Conservation (phyloP, 1,284 basidiomycete species). For the Ustilago esculenta region DNA sequence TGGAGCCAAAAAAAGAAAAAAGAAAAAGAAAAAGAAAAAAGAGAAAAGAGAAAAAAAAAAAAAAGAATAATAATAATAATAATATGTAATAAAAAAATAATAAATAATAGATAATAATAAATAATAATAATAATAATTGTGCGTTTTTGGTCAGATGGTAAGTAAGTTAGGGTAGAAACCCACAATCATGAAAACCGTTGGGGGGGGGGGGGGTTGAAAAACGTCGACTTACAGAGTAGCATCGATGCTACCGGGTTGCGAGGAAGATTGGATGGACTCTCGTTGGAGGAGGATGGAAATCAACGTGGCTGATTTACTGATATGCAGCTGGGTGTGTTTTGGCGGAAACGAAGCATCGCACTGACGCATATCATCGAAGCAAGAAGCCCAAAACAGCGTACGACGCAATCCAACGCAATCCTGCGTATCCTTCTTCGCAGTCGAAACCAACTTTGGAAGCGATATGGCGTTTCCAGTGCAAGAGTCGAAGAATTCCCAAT, state of each 20-base stretch:
- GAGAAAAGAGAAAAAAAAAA: too few relatives aligned
- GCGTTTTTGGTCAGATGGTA: too few relatives aligned
- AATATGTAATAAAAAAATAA: too few relatives aligned
- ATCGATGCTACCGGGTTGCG: background rate
- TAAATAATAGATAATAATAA: too few relatives aligned
- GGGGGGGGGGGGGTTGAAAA: background rate
- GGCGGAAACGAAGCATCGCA: conserved; percentile 22
- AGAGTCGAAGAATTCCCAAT: conserved; percentile 2
- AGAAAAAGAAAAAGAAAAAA: too few relatives aligned
- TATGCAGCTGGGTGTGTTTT: background rate
- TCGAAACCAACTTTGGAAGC: background rate
- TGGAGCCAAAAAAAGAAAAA: too few relatives aligned
- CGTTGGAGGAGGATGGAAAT: conserved; percentile 8
- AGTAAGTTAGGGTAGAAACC: too few relatives aligned
- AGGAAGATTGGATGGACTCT: background rate
- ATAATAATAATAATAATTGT: too few relatives aligned
- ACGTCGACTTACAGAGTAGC: conserved; percentile 14
- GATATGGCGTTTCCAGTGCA: background rate
- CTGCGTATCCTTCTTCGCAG: too few relatives aligned
- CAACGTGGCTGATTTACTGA: conserved; percentile 6
- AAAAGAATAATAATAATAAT: too few relatives aligned
- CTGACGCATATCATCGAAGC: conserved; percentile 22
- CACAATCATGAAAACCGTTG: too few relatives aligned
- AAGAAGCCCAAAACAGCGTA: conserved; percentile 26
- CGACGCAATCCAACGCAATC: too few relatives aligned